These are phyloP conservation scores for Aspergillus udagawae DNA, from an alignment of 2,329 filamentous ascomycete species.

Conservation along the genomic window DNA sequence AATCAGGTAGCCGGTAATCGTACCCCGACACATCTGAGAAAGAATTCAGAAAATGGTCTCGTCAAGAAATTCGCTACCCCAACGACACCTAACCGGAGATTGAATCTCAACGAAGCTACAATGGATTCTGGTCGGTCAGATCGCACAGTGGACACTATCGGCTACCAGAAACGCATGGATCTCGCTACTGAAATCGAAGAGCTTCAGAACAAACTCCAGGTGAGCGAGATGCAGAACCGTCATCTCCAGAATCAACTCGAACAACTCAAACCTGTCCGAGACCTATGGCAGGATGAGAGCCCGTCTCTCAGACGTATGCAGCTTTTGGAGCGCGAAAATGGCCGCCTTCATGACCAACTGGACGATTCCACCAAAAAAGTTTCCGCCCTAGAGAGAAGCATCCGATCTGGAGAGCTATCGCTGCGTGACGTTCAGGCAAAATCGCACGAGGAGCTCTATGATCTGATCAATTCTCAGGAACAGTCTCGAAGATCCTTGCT, in stretches of 20 bases:
- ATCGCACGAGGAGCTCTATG: slow-evolving; percentile 90
- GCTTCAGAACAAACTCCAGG: slow-evolving; percentile 87
- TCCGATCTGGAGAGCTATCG: slow-evolving; percentile 81
- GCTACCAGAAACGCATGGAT: slow-evolving; percentile 85
- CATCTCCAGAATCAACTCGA: slow-evolving; percentile 87
- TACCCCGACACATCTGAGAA: slow-evolving; percentile 68
- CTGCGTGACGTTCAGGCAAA: slow-evolving; percentile 87
- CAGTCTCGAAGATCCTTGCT: slow-evolving; percentile 77
- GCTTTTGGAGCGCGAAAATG: slow-evolving; percentile 90
- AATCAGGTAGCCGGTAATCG: slow-evolving; percentile 70
- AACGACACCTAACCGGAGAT: slow-evolving; percentile 72
- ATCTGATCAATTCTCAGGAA: slow-evolving; percentile 89
- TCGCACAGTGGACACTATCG: slow-evolving; percentile 74
- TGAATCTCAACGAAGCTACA: slow-evolving; percentile 59
- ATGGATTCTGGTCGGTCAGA: slow-evolving; percentile 81
- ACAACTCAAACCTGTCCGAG: slow-evolving; percentile 58
- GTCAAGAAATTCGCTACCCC: slow-evolving; percentile 65
- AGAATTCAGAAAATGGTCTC: slow-evolving; percentile 52
- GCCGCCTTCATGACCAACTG: slow-evolving; percentile 84
- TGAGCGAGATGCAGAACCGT: slow-evolving; percentile 91
- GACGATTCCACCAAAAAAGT: slow-evolving; percentile 93
- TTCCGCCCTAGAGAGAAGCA: slow-evolving; percentile 78
- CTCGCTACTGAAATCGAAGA: slow-evolving; percentile 86
- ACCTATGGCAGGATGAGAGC: slow-evolving; percentile 66
- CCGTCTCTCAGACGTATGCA: slow-evolving; percentile 77